Percentiles rank a stretch among this genome's conserved stretches.
These are phyloP conservation scores for Butyriboletus loyo DNA, from an alignment of 768 basidiomycete genomes.

Conservation along the genomic window DNA sequence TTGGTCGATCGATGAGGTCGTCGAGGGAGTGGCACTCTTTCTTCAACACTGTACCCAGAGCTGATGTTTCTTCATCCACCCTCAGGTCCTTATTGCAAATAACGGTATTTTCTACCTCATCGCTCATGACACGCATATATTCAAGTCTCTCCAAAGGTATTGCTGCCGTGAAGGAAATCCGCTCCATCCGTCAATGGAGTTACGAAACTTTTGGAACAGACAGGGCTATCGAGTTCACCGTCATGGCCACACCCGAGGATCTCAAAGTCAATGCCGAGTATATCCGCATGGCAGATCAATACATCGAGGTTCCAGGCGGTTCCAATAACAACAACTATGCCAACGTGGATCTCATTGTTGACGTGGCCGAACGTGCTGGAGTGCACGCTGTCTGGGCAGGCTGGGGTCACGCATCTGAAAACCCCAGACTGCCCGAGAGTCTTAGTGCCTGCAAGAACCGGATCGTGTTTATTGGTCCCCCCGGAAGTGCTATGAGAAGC, in stretches of 20 bases:
- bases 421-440: constrained; percentile 93
- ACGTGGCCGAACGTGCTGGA: constrained; percentile 94
- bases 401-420: constrained; percentile 99
- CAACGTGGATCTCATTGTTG: constrained; percentile 98
- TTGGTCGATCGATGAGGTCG: constrained; percentile 3
- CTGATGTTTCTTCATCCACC: constrained; percentile 6
- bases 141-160: constrained; percentile 60
- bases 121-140: constrained; percentile 15
- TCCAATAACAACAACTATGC: constrained; percentile 99
- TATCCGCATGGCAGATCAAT: constrained; percentile 99
- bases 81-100: constrained; percentile 94
- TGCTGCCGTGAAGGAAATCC: constrained; percentile 98
- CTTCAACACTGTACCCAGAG: background rate
- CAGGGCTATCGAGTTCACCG: constrained; percentile 95
- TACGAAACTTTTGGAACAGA: constrained; percentile 99
- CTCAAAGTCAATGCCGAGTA: constrained; percentile 99
- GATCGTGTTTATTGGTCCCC: constrained; percentile 99
- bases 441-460: constrained; percentile 89
- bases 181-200: constrained; percentile 98
- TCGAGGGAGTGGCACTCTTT: background rate
- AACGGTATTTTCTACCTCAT: constrained; percentile 58
- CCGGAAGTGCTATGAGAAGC: constrained; percentile 98
- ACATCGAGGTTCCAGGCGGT: constrained; percentile 97
- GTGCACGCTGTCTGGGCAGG: constrained; percentile 99
- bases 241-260: constrained; percentile 99